Evolutionary conservation across 345 rosid species (phyloP).

Genomic region (Eucalyptus sideroxylon): DNA sequence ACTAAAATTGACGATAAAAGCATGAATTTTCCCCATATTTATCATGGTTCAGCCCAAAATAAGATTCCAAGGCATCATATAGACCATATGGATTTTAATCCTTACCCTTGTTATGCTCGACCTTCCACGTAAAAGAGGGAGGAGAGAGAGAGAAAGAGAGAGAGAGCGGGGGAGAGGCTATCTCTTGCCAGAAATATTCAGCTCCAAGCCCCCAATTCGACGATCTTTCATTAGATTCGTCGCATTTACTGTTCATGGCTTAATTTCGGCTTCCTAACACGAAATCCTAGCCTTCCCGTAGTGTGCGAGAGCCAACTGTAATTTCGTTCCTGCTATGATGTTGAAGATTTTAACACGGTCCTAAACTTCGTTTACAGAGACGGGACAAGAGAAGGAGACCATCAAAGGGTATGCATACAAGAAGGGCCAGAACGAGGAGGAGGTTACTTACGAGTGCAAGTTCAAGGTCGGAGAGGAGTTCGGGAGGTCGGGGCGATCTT

Average conservation of each 20-base stretch:
- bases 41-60: neutral
- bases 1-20: no score
- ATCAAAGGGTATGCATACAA: constrained; percentile 37
- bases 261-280: neutral
- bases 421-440: neutral
- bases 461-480: constrained; percentile 38
- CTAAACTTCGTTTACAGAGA: constrained; percentile 5
- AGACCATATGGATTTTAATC: neutral
- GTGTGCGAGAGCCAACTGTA: neutral
- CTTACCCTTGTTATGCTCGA: neutral
- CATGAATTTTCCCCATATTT: no score
- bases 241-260: neutral
- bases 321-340: neutral
- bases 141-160: neutral
- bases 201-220: neutral
- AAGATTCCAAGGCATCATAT: neutral
- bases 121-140: neutral
- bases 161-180: neutral
- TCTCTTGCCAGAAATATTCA: neutral
- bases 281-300: neutral
- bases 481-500: constrained; percentile 51
- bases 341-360: neutral
- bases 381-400: constrained; percentile 25
- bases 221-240: neutral
- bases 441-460: constrained; percentile 35